Base-by-base conservation (phyloP, 2,329 filamentous ascomycete genomes). In the Colletotrichum lupini region DNA sequence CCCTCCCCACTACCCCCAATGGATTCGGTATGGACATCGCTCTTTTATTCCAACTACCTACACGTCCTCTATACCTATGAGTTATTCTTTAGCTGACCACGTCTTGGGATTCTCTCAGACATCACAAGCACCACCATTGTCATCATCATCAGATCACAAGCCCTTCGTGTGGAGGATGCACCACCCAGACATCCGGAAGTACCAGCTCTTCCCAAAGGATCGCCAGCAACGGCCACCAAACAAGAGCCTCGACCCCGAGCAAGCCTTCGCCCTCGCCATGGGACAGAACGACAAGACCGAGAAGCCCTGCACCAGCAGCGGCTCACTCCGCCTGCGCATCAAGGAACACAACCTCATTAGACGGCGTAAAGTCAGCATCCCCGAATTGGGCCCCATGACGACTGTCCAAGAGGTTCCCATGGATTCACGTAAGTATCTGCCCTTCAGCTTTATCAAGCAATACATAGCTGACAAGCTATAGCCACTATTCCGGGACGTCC, bases 401-500 rank as follows among this genome's bases (percentile, higher is more conserved):
- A 92, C 91, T 1, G 91, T 93, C 16, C 90, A 92, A 75, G 91
- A 93, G 78, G 82, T 88, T 61, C 81, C 90, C 64, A 92, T 93
- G 90, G 92, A 93, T 81, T 93, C 92, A 77, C 92, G 92, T 93
- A 85, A 84, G 91, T 85, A 64, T 32, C 24, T 11, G 46, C 30
- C 58, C 52, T 19, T 57, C 30, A 52, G 26, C 22, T 49, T 42
- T 4, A 5, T 28, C 6, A 9, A 5, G 42, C 4, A 56, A 2
- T 9, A 56, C n/a, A 24, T 46, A 32, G 32, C 37, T 79, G 63
- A 74, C 35, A 32, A 4, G n/a, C 52, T 57, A 3, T 75, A 92
- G 91, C 92, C 75, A 93, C 92, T 32, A 92, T 93, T 76, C 92
- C 92, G 42, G 91, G 91, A 53, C 87, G 90, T 7, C 91, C 90